phyloP scores from a whole-genome alignment of 2,329 filamentous ascomycete species.

The Botrytis hyacinthi region DNA sequence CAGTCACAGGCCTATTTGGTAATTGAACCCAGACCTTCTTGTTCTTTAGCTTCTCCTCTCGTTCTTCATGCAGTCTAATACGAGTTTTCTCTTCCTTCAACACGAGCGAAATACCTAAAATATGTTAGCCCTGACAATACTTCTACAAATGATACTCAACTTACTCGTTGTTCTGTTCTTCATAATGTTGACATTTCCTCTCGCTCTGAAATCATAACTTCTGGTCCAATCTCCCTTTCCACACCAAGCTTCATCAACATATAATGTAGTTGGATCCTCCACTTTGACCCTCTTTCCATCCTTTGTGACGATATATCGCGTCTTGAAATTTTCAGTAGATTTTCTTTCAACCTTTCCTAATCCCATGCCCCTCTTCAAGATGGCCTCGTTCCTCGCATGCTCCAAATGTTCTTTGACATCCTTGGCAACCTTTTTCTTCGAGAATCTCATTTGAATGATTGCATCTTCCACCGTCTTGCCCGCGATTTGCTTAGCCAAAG shows the following conservation, averaged over 20 bases:
- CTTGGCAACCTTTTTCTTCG: constrained; percentile 84
- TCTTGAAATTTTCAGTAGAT: constrained; percentile 39
- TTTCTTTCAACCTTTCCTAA: constrained; percentile 46
- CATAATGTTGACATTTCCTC: constrained; percentile 68
- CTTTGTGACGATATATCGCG: constrained; percentile 66
- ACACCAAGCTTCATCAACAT: constrained; percentile 92
- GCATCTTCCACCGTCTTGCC: constrained; percentile 95
- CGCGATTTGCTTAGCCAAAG: constrained; percentile 81
- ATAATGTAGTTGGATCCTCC: constrained; percentile 75
- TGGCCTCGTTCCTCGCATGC: constrained; percentile 75
- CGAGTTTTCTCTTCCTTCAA: constrained; percentile 93
- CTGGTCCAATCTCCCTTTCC: constrained; percentile 61
- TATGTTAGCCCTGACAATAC: constrained; percentile 19
- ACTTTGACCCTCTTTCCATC: constrained; percentile 71
- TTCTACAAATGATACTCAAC: constrained; percentile 40
- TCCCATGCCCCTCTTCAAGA: constrained; percentile 83
- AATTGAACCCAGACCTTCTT: constrained; percentile 83
- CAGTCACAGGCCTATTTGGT: constrained; percentile 79
- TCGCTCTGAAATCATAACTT: constrained; percentile 68
- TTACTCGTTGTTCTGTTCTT: constrained; percentile 71
- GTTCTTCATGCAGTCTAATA: constrained; percentile 75
- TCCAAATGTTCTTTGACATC: constrained; percentile 79
- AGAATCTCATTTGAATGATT: constrained; percentile 91
- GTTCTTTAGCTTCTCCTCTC: constrained; percentile 69
- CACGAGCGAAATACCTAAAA: constrained; percentile 68